These are phyloP conservation scores for Alliaria petiolata DNA, from an alignment of 345 rosid genomes.

Conservation along the genomic window DNA sequence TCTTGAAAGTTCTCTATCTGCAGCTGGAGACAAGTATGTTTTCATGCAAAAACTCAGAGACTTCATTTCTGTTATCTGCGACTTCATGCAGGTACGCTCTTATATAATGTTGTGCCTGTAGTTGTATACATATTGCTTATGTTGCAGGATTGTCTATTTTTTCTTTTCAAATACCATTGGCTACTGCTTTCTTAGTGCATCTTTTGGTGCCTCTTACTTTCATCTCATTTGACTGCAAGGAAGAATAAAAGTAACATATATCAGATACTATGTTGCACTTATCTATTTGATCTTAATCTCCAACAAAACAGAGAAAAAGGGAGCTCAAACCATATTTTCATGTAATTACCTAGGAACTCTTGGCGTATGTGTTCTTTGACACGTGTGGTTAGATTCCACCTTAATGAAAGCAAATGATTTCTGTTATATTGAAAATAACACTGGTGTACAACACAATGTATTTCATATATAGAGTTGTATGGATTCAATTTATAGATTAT, in stretches of 20 bases:
- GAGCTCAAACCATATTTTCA: neutral
- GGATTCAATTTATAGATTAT: neutral
- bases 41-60: conserved; percentile 98
- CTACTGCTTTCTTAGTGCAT: conserved; percentile 14
- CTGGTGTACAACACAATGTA: neutral
- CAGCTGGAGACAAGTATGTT: conserved; percentile 97
- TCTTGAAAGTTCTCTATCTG: conserved; percentile 71
- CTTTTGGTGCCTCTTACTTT: neutral
- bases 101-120: conserved; percentile 32
- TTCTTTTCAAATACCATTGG: neutral
- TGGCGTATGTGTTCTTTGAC: conserved; percentile 4
- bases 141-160: neutral
- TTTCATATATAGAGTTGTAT: neutral
- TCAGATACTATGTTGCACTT: neutral
- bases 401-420: conserved; percentile 3
- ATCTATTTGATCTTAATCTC: neutral
- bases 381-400: neutral
- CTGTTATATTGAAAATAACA: neutral
- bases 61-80: conserved; percentile 92
- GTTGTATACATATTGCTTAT: conserved; percentile 4
- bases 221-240: conserved; percentile 13
- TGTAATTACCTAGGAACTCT: neutral
- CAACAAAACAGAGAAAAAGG: neutral
- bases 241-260: neutral
- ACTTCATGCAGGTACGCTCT: conserved; percentile 91